These are phyloP conservation scores for Discostella stelligeroides DNA, from an alignment of 108 stramenopile genomes.

Conservation along the genomic window DNA sequence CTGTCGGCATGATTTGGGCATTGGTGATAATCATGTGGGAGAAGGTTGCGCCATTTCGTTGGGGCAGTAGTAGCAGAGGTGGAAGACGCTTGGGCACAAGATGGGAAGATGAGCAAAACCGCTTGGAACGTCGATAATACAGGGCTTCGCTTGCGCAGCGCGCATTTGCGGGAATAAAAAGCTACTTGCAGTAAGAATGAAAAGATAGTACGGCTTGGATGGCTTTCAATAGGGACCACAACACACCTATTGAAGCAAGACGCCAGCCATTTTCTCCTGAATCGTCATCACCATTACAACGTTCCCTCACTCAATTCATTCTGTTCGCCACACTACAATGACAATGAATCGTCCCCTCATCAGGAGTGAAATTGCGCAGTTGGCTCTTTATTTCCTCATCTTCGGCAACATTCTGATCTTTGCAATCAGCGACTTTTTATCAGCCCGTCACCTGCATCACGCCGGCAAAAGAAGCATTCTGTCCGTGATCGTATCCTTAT, in stretches of 20 bases:
- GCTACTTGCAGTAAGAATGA: no score
- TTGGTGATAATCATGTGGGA: slow-evolving; percentile 24
- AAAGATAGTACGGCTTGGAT: no score
- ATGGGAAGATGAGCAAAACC: slow-evolving; percentile 27
- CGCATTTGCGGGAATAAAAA: no score
- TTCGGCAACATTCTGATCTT: slow-evolving; percentile 27
- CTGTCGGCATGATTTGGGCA: slow-evolving; percentile 28
- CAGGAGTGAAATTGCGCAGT: slow-evolving; percentile 19
- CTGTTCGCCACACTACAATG: no score
- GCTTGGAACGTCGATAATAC: slow-evolving; percentile 10
- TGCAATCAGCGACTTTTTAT: slow-evolving; percentile 16
- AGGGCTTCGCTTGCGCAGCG: no score
- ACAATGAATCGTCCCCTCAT: slow-evolving; percentile 9
- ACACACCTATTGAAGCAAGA: no score
- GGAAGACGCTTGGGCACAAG: slow-evolving; percentile 33
- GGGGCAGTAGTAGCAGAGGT: slow-evolving; percentile 23
- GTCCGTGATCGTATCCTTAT: slow-evolving; percentile 40
- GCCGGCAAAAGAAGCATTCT: no score
- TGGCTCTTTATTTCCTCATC: slow-evolving; percentile 35
- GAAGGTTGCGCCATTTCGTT: slow-evolving; percentile 5
- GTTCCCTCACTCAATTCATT: no score
- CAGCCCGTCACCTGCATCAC: no score
- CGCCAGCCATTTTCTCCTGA: no score
- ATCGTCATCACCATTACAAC: no score
- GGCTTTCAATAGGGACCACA: no score